Evolutionary conservation across 106 monocot species (phyloP), one percentile per base, ranked within the genome.

Genomic region (Posidonia australis): DNA sequence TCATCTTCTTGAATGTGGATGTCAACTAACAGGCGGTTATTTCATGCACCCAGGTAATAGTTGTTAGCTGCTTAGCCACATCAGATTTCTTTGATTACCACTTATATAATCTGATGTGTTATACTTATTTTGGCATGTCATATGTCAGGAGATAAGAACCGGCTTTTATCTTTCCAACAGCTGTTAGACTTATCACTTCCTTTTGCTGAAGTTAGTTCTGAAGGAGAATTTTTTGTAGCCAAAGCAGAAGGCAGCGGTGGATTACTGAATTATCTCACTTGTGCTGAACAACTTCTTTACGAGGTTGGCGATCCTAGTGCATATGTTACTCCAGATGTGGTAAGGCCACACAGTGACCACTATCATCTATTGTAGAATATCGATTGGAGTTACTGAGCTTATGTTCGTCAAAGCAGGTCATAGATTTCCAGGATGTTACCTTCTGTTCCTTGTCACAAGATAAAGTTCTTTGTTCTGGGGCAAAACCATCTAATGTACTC

Each of bases 1-100:
- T 44, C 98, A 98, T 85, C 91, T 98, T 73, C 72, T 98, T 55
- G 98, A 98, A 42, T 98, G 98, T 79, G 98, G 98, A 68, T 91
- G 98, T 70, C 98, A 98, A 72, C 64, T 98, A 56, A 98, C 98
- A 23, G 98, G 98, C 73, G 98, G 98, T 43, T 98, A 98, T 67
- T 91, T 98, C 67, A 88, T 91, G 87, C 98, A 98, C 79, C 87
- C 98, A 77, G 91, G 98, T 98, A 70, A 54, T 19, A 43, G n/a
- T 55, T 21, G 1, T 10, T 55, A 23, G 18, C 12, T 55, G 3
- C 23, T 12, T 47, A 14, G 25, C 23, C 47, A n/a, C n/a, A 19
- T 62, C 42, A n/a, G 9, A 18, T 16, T 9, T 13, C 23, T 16
- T 13, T n/a, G 9, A 9, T 23, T 54, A 7, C 4, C n/a, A 52